Conservation (phyloP, 495 filamentous ascomycete genomes). For the Podospora didyma region DNA sequence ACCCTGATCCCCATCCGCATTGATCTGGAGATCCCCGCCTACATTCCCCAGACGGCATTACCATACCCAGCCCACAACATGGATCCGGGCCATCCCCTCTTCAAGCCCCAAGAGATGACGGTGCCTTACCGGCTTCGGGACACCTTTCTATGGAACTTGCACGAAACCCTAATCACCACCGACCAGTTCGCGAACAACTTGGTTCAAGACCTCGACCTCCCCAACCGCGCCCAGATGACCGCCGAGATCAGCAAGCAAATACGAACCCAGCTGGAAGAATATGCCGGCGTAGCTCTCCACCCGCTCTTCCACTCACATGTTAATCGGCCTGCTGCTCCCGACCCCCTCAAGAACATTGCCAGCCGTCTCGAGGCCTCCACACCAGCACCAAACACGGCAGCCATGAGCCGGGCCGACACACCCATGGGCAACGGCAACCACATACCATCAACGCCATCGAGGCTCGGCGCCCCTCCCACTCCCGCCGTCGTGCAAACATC, state of each 20-base stretch:
- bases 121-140: constrained; percentile 86
- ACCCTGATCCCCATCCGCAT: constrained; percentile 95
- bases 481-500: constrained; percentile 19
- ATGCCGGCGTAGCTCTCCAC: constrained; percentile 89
- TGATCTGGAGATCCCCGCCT: constrained; percentile 83
- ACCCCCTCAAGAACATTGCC: constrained; percentile 33
- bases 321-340: constrained; percentile 35
- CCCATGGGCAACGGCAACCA: constrained; percentile 37
- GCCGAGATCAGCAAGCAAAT: constrained; percentile 88
- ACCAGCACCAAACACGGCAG: constrained; percentile 33
- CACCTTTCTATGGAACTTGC: constrained; percentile 94
- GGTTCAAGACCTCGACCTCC: constrained; percentile 91
- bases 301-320: constrained; percentile 74
- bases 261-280: constrained; percentile 91
- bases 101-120: constrained; percentile 69
- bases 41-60: constrained; percentile 69
- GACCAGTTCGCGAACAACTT: constrained; percentile 90
- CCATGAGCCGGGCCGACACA: constrained; percentile 43
- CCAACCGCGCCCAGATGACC: constrained; percentile 61
- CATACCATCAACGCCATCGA: constrained; percentile 28
- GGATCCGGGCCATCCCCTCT: constrained; percentile 61
- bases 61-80: constrained; percentile 56
- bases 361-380: constrained; percentile 30
- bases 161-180: constrained; percentile 89
- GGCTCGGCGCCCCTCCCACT: constrained; percentile 10